Base-by-base conservation (phyloP, 2,329 filamentous ascomycete species). In the Knufia petricola region DNA sequence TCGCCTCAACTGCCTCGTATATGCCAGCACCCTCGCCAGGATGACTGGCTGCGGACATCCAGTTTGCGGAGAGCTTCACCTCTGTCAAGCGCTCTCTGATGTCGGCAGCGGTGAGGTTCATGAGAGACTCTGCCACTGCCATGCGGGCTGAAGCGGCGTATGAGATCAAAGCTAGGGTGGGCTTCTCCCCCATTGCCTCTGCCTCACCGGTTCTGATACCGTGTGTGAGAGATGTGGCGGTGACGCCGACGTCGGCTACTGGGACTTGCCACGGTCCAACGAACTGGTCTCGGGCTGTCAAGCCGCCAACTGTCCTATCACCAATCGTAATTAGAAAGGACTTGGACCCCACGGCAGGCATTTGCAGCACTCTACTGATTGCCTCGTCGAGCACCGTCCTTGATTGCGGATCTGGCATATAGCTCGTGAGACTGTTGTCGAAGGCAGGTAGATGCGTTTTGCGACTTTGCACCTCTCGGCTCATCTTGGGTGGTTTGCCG, bases 131-230 rank as follows among this genome's bases (percentile, higher is more conserved):
- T 1, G 84, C 89, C 50, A 98, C 89, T 1, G 92, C 88, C 92
- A 98, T 98, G 46, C 89, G 81, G 13, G 92, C 89, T 17, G 92
- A 96, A 19, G 92, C 87, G 37, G 82, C 85, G 2, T 90, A 79
- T 3, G 86, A 90, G 51, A 98, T 94, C 19, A 98, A 75, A 4
- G 92, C 92, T 48, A 98, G 70, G 0, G 82, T 84, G 36, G 89
- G 87, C 68, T 85, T 92, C 68, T 95, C 90, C 28, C 92, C 92
- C 84, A 95, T 94, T 1, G 88, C 84, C 87, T 96, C 95, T n/a
- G 89, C 89, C 66, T 96, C 92, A 57, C 92, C 92, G 23, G 82
- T 85, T 60, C 77, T 82, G 41, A 84, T 76, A 51, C 83, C 85
- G 13, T 75, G 70, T 40, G 80, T 77, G 58, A 95, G 81, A 2